A percentile compares a stretch with the other conserved stretches of the same genome.
phyloP scores from a whole-genome alignment of 371 early-diverging fungal genomes.

The Mucor mucedo region DNA sequence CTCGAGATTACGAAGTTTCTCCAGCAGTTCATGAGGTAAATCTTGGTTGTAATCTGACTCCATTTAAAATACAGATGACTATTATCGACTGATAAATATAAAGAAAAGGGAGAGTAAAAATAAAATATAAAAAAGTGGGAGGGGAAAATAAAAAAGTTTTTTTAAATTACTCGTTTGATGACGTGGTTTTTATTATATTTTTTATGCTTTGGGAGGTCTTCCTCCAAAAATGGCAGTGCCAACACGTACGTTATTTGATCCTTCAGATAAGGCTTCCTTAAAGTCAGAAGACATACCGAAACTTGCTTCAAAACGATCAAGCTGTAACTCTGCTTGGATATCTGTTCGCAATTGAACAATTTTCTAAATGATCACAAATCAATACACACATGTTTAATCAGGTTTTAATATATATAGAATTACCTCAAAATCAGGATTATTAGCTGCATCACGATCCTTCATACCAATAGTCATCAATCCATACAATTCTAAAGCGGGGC shows the following conservation, averaged over 20 bases:
- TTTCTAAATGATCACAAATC: conserved; percentile 12
- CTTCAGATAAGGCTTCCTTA: conserved; percentile 78
- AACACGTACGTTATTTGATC: conserved; percentile 91
- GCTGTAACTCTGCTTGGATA: conserved; percentile 27
- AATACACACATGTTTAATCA: neutral
- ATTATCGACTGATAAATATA: neutral
- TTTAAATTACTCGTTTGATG: neutral
- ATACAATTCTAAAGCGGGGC: conserved; percentile 69
- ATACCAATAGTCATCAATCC: conserved; percentile 97
- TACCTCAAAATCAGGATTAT: conserved; percentile 90
- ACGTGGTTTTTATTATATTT: conserved; percentile 2
- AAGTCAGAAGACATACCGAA: conserved; percentile 99
- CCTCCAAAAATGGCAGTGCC: conserved; percentile 91
- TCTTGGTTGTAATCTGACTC: conserved; percentile 39
- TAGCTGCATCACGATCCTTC: conserved; percentile 56
- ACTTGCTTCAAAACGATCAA: conserved; percentile 73
- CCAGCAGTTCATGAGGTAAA: conserved; percentile 53
- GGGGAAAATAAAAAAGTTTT: neutral
- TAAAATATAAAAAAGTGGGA: neutral
- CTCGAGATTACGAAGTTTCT: conserved; percentile 58
- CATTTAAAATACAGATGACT: conserved; percentile 16
- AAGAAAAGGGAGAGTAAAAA: neutral
- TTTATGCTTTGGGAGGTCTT: conserved; percentile 39
- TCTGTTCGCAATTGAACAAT: conserved; percentile 10
- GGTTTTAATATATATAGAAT: neutral